Evolutionary conservation across 257 asterid species (phyloP), one percentile per base, ranked within the genome.

Genomic region (Dorcoceras hygrometricum): DNA sequence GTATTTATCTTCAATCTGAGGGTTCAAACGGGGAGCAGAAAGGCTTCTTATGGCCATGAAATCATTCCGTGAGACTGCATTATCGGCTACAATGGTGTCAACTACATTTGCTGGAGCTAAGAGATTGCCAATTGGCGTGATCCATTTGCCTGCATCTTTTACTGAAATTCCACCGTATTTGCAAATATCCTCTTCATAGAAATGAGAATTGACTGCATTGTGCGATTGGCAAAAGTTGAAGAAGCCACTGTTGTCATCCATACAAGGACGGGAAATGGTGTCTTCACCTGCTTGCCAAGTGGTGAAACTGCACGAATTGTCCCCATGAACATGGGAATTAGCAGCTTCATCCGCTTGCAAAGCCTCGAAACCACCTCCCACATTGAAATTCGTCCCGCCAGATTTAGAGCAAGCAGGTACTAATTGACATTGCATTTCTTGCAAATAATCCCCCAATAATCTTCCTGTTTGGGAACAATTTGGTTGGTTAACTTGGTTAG

Each of bases 21-120:
- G 57, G 65, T 28, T 36, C 70, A 68, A 68, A 66, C 16, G 26
- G 2, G 71, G 57, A 14, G 62, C 25, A 7, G 53, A 62, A 59
- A 69, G n/a, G 60, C 76, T 69, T 68, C 65, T 68, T 23, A 70
- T 63, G 23, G 69, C 79, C 57, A 62, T 58, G 18, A 72, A 69
- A 53, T 36, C 57, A 48, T 57, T 24, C 7, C 16, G 53, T 6
- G 27, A 12, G 59, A 23, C 28, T 34, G 53, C 68, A 27, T 26
- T 63, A 32, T 24, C 78, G 0, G 63, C 29, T 74, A 61, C 50
- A 27, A 58, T 67, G 25, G 69, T 72, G 43, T 82, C 79, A 62
- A 59, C 75, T 11, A 78, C 78, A 63, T 80, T 67, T 23, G 81
- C 89, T 16, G 75, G 59, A 29, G 78, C 83, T 79, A 81, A 67